Base-by-base conservation (phyloP, 331 rosid species). In the Arachis monticola region DNA sequence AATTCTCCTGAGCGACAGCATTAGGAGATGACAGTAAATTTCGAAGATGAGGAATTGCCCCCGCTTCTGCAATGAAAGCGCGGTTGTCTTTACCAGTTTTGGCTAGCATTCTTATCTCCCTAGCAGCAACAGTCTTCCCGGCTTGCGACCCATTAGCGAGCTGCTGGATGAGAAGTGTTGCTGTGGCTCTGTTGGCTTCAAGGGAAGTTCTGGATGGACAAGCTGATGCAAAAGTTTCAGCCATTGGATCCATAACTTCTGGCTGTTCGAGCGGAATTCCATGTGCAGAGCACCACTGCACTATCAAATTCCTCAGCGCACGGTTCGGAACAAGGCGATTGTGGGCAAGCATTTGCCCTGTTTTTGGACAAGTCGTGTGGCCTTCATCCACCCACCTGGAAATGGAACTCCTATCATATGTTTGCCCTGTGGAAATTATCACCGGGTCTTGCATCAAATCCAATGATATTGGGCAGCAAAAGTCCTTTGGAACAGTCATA, bases 341-440 rank as follows among this genome's bases (percentile, higher is more conserved):
- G 78, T 88, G 81, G 27, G 81, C 77, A 60, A 94, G 93, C 88
- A 92, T 85, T 82, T 92, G 99, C n/a, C 99, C 99, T 0, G 99
- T 88, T 64, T 94, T 94, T 0, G 99, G 99, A 63, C 99, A 94
- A 77, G 83, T 87, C 52, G 87, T 90, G 77, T 94, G 96, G 71
- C 99, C 97, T 77, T 92, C 99, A 70, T 92, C 97, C 89, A 90
- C 65, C 99, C 99, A 94, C 88, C 99, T 80, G 0, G 96, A 75
- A 64, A 94, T 94, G 0, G 88, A 88, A 68, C 89, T 82, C 68
- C 99, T 83, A n/a, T 92, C 99, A 59, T 90, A 94, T 0, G 99
- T 92, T 86, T 94, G 97, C 22, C 99, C 99, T 0, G 99, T 92
- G 3, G 97, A 78, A 64, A 94, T 81, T 10, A 88, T 90, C 82